A percentile compares a stretch with the other conserved stretches of the same genome.
Conservation (phyloP, 192 early-diverging fungal genomes). For the Rhizoclosmatium sp. region DNA sequence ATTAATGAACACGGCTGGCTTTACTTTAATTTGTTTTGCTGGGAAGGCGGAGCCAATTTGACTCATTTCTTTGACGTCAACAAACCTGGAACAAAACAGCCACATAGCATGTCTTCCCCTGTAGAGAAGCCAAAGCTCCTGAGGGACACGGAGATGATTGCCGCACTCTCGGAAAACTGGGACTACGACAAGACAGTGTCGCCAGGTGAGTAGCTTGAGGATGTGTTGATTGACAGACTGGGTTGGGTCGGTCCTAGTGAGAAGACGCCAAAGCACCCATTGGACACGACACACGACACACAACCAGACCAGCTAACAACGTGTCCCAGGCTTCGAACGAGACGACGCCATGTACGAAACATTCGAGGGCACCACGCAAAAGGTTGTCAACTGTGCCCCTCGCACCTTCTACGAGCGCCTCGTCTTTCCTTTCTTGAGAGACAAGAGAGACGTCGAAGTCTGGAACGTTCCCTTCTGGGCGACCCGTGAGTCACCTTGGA, state of each 20-base stretch:
- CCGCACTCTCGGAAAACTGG: conserved; percentile 30
- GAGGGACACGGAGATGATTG: conserved; percentile 20
- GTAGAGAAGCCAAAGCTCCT: neutral
- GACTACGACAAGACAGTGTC: conserved; percentile 10
- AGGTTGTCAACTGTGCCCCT: conserved; percentile 2
- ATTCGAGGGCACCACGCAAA: neutral
- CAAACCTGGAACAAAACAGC: too few relatives aligned
- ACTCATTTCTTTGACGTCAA: too few relatives aligned
- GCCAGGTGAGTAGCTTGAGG: neutral
- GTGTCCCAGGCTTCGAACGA: neutral
- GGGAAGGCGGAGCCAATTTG: too few relatives aligned
- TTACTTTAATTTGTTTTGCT: too few relatives aligned
- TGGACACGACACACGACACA: too few relatives aligned
- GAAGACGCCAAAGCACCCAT: too few relatives aligned
- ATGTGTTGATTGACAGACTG: too few relatives aligned
- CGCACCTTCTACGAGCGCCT: conserved; percentile 30
- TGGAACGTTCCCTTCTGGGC: conserved; percentile 20
- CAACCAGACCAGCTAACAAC: too few relatives aligned
- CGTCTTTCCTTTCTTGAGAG: conserved; percentile 27
- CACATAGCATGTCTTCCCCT: too few relatives aligned
- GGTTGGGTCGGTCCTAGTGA: too few relatives aligned
- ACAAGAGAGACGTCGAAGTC: conserved; percentile 27
- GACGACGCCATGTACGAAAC: neutral
- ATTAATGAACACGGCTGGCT: too few relatives aligned
- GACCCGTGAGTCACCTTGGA: conserved; percentile 6